Conservation (phyloP, 257 asterid species). For the Nyctanthes arbortristis region DNA sequence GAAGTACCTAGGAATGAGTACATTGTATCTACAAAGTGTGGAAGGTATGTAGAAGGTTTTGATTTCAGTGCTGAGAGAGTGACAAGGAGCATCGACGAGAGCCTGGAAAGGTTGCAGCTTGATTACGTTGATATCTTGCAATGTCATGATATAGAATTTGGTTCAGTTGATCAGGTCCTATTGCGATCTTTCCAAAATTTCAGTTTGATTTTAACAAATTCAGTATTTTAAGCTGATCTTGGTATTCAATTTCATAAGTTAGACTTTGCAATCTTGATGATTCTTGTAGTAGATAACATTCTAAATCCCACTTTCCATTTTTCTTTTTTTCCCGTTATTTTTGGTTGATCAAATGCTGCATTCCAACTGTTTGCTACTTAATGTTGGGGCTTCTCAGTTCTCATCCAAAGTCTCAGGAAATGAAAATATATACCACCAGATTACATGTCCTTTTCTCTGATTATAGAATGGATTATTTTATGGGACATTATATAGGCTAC, state of each 20-base stretch:
- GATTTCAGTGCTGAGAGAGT: slow-evolving; percentile 98
- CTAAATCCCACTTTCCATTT: neutral
- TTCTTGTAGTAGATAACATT: slow-evolving; percentile 2
- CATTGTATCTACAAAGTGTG: slow-evolving; percentile 93
- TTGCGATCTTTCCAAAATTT: neutral
- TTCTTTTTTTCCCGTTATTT: neutral
- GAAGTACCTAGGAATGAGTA: slow-evolving; percentile 81
- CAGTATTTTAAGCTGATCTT: slow-evolving; percentile 4
- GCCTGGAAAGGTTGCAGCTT: slow-evolving; percentile 95
- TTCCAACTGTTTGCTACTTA: neutral
- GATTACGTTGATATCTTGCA: slow-evolving; percentile 93
- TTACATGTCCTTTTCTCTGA: too few relatives aligned
- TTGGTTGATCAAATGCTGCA: neutral
- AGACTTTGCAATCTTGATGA: neutral
- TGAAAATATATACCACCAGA: neutral
- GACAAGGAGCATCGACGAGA: slow-evolving; percentile 85
- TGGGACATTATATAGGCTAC: neutral
- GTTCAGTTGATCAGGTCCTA: slow-evolving; percentile 88
- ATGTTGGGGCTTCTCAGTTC: neutral
- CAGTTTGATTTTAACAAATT: neutral
- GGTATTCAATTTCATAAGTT: neutral
- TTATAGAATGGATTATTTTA: neutral
- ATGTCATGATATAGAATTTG: slow-evolving; percentile 94
- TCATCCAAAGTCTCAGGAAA: too few relatives aligned
- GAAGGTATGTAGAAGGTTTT: slow-evolving; percentile 87